Evolutionary conservation across 768 basidiomycete species (phyloP), one percentile per base, ranked within the genome.

Genomic region (Mycena olivaceomarginata): DNA sequence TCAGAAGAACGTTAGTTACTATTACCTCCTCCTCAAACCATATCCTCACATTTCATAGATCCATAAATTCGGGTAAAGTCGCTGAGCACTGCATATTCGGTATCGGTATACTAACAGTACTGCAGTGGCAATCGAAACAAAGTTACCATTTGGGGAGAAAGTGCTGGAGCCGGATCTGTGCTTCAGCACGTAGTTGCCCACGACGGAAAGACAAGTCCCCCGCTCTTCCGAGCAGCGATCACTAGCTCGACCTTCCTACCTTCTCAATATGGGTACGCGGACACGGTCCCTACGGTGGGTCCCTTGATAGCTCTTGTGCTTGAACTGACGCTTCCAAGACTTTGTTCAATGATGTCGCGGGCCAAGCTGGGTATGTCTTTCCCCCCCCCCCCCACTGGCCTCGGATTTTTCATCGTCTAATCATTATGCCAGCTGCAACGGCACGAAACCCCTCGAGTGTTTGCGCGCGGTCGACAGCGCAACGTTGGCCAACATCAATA

Each of bases 181-280:
- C 15, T 85, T 13, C 85, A 85, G 45, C 85, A 85, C 15, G 11
- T 85, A 16, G 76, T 85, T 39, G 85, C 85, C 18, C 67, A 84
- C 15, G 76, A 79, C n/a, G 85, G 85, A 13, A 77, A 82, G 57
- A 86, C 84, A 0, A 70, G 82, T 40, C 85, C 85, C 0, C 79
- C 79, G 10, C 67, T 86, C 1, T 69, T 69, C 56, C 77, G 74
- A 82, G 51, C 85, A 82, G 0, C 80, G 77, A 86, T 86, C 10
- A 57, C 56, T 31, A 57, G 56, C 11, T 57, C 56, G 9, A 31
- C 25, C 25, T 57, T 57, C 56, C 64, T 84, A 20, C 82, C 82
- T n/a, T 77, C 82, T 37, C 85, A 87, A 39, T 87, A 87, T 75
- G 0, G 71, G 7, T 86, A 81, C 76, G 83, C 85, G 11, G 70